Evolutionary conservation across 257 asterid genomes (phyloP).

Genomic region (Lavandula angustifolia): DNA sequence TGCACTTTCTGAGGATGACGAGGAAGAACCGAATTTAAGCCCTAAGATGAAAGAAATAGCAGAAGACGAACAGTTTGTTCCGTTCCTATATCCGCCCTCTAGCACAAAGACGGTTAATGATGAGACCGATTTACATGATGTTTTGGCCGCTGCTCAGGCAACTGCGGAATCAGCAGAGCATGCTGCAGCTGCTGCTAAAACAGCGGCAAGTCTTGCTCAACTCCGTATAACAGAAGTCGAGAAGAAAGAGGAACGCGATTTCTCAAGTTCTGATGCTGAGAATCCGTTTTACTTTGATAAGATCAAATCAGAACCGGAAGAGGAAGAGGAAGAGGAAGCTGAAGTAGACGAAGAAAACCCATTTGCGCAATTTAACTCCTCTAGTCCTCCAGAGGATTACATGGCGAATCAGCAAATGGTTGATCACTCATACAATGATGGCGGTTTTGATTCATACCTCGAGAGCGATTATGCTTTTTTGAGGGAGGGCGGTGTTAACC

Average conservation of each 20-base stretch:
- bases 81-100: conserved; percentile 58
- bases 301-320: conserved; percentile 27
- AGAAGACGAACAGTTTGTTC: conserved; percentile 56
- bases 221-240: conserved; percentile 61
- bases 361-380: conserved; percentile 32
- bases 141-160: conserved; percentile 76
- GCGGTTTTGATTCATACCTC: conserved; percentile 32
- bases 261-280: conserved; percentile 37
- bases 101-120: conserved; percentile 36
- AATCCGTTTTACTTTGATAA: conserved; percentile 55
- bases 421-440: conserved; percentile 29
- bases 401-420: conserved; percentile 18
- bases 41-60: conserved; percentile 21
- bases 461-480: conserved; percentile 27
- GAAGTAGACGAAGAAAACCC: conserved; percentile 36
- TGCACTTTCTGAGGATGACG: conserved; percentile 61
- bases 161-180: conserved; percentile 86
- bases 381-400: conserved; percentile 30
- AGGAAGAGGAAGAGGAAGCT: conserved; percentile 33
- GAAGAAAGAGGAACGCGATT: conserved; percentile 44
- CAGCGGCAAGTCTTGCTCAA: conserved; percentile 83
- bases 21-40: conserved; percentile 48
- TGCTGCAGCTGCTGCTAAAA: conserved; percentile 90
- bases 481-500: conserved; percentile 40
- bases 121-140: conserved; percentile 64